Conservation (phyloP, 208 protist species). For the Crithidia fasciculata region DNA sequence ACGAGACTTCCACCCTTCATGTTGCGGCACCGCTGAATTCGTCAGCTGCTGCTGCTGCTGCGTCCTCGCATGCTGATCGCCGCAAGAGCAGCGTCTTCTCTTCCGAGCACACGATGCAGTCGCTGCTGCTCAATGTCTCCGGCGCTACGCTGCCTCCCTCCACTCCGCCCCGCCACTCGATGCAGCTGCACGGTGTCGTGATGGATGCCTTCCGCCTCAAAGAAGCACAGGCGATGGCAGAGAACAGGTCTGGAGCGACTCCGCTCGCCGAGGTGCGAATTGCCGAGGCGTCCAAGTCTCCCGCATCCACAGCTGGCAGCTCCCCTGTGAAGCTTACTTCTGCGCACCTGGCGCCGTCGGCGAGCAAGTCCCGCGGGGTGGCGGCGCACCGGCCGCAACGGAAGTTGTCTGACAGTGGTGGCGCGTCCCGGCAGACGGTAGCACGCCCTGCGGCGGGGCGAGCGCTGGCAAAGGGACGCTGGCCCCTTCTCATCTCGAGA, state of each 20-base stretch:
- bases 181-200: background rate
- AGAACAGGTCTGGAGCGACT: too few relatives aligned
- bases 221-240: background rate
- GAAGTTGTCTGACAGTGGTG: background rate
- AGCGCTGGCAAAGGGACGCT: background rate
- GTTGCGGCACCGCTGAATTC: background rate
- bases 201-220: too few relatives aligned
- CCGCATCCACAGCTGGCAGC: background rate
- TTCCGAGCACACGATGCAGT: constrained; percentile 22
- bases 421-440: background rate
- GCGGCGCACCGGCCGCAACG: background rate
- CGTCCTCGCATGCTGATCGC: background rate
- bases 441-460: background rate
- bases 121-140: constrained; percentile 12
- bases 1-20: background rate
- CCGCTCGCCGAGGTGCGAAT: too few relatives aligned
- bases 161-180: background rate
- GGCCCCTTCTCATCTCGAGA: background rate
- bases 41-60: too few relatives aligned
- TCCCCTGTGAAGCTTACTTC: constrained; percentile 3
- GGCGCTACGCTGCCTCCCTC: constrained; percentile 12
- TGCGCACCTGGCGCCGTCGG: background rate
- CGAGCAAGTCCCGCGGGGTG: background rate
- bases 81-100: constrained; percentile 25
- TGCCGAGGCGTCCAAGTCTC: background rate